phyloP scores from a whole-genome alignment of 1,284 basidiomycete genomes.

The Leccinum subrobustum region DNA sequence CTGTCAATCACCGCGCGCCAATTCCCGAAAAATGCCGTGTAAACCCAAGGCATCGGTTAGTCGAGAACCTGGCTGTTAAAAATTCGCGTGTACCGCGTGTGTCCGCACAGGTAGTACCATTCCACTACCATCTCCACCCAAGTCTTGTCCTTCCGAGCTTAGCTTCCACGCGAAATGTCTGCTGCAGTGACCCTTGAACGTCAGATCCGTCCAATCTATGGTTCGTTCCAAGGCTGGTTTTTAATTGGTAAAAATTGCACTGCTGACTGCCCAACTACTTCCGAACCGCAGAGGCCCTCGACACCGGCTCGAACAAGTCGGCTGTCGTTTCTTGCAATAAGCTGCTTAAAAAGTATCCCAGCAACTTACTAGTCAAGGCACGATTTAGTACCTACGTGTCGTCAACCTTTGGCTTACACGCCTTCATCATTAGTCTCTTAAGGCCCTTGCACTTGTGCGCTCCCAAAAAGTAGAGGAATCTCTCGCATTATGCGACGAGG shows the following conservation, averaged over 20 bases:
- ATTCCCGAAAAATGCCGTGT: constrained; percentile 28
- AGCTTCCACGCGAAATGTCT: constrained; percentile 33
- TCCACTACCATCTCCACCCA: not conserved
- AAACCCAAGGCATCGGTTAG: constrained; percentile 30
- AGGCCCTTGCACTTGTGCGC: constrained; percentile 79
- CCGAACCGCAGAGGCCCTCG: constrained; percentile 65
- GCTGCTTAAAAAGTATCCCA: constrained; percentile 77
- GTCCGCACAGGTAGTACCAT: constrained; percentile 4
- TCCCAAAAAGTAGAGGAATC: constrained; percentile 82
- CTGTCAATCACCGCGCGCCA: constrained; percentile 17
- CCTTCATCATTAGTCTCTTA: constrained; percentile 53
- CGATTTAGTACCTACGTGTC: constrained; percentile 9
- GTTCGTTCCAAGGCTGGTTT: constrained; percentile 39
- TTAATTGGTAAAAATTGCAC: not conserved
- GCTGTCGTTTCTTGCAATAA: constrained; percentile 83
- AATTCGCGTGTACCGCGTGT: constrained; percentile 21
- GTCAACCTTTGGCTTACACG: not conserved
- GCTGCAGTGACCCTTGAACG: constrained; percentile 59
- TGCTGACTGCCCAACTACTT: constrained; percentile 7
- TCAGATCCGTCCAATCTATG: constrained; percentile 79
- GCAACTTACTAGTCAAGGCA: constrained; percentile 72
- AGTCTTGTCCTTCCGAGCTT: not conserved
- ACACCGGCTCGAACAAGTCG: constrained; percentile 81
- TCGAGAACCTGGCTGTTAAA: constrained; percentile 20
- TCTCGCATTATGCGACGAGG: constrained; percentile 73